phyloP scores from a whole-genome alignment of 345 rosid species.

The Microcos paniculata region DNA sequence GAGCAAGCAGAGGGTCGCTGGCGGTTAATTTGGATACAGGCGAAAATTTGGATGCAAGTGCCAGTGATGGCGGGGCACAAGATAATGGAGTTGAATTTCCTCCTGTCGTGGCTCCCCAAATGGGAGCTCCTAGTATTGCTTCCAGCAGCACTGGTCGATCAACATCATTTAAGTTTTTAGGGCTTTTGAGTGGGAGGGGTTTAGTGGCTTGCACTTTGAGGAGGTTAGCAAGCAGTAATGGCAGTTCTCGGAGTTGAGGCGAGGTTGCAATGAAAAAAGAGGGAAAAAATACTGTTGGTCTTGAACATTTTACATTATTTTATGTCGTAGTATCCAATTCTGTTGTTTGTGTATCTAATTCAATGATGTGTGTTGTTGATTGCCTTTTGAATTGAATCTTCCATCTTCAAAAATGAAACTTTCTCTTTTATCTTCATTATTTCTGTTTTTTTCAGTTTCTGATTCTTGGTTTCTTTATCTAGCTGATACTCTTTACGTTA shows the following conservation, averaged over 20 bases:
- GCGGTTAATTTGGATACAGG: slow-evolving; percentile 61
- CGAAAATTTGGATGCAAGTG: slow-evolving; percentile 49
- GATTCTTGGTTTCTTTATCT: neutral
- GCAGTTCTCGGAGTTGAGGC: slow-evolving; percentile 35
- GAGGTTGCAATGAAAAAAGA: slow-evolving; percentile 10
- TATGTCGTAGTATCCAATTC: slow-evolving; percentile 27
- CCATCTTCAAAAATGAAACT: slow-evolving; percentile 13
- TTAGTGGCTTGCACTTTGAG: slow-evolving; percentile 79
- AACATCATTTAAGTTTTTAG: slow-evolving; percentile 59
- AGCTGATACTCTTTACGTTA: neutral
- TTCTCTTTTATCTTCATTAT: neutral
- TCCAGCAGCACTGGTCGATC: slow-evolving; percentile 51
- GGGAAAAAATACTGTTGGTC: slow-evolving; percentile 4
- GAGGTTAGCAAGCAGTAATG: slow-evolving; percentile 52
- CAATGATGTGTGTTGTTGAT: slow-evolving; percentile 32
- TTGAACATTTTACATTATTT: slow-evolving; percentile 23
- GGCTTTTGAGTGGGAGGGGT: slow-evolving; percentile 64
- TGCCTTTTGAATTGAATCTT: slow-evolving; percentile 33
- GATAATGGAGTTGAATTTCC: slow-evolving; percentile 51
- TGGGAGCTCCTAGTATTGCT: slow-evolving; percentile 32
- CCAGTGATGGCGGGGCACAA: slow-evolving; percentile 52
- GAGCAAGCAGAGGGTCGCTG: slow-evolving; percentile 44
- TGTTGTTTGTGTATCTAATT: slow-evolving; percentile 24
- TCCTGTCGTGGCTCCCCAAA: neutral
- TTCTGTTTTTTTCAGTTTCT: neutral